Conservation (phyloP, 306 rosid species). For the Cicer chorassanicum region DNA sequence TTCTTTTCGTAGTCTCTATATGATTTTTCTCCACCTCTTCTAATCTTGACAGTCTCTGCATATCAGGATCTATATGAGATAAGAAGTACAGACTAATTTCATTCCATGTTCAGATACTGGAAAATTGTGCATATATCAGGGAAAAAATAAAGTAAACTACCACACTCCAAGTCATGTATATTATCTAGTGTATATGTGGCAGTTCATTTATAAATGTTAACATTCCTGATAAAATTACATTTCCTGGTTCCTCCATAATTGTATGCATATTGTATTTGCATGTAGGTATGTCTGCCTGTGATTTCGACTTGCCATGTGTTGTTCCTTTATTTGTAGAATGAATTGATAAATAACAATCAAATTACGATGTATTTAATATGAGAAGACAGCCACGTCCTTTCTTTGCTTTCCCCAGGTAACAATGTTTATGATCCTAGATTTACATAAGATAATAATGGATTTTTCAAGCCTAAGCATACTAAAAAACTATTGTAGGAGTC, state of each 20-base stretch:
- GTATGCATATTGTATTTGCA: background rate
- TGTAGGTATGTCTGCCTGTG: conserved; percentile 4
- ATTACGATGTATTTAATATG: conserved; percentile 26
- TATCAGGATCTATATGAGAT: conserved; percentile 44
- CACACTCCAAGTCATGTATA: conserved; percentile 16
- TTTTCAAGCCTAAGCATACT: conserved; percentile 13
- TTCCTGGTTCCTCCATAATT: conserved; percentile 1
- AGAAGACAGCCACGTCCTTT: conserved; percentile 14
- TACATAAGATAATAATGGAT: conserved; percentile 37
- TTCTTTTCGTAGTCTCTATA: conserved; percentile 86
- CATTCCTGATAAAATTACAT: conserved; percentile 28
- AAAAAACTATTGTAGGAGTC: background rate
- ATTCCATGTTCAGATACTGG: conserved; percentile 35
- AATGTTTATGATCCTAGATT: conserved; percentile 18
- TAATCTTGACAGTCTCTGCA: conserved; percentile 92
- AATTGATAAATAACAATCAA: conserved; percentile 14
- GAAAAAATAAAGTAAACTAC: conserved; percentile 21
- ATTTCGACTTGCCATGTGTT: conserved; percentile 17
- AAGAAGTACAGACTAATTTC: conserved; percentile 39
- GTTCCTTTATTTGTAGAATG: conserved; percentile 27
- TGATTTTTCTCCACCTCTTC: conserved; percentile 90
- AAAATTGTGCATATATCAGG: conserved; percentile 32
- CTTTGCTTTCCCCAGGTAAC: conserved; percentile 9
- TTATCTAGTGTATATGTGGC: conserved; percentile 9
- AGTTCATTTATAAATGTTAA: conserved; percentile 17